Base-by-base conservation (phyloP, 768 basidiomycete species). In the Fomitopsis serialis region DNA sequence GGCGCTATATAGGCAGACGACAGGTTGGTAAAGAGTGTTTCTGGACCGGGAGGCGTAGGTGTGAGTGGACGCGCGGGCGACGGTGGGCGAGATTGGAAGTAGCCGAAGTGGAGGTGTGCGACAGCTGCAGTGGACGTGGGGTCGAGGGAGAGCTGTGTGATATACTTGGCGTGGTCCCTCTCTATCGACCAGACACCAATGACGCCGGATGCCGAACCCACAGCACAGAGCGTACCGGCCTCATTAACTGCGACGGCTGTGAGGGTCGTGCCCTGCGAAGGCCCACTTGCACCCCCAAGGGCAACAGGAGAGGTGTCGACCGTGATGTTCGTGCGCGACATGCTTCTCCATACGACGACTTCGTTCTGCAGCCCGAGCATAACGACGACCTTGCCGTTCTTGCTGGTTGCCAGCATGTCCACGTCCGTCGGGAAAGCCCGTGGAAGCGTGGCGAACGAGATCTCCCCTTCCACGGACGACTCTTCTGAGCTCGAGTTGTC, bases 371-470 rank as follows among this genome's bases (percentile, higher is more conserved):
- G 64, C 5, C 89, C 89, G 29, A 92, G 82, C 3, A 86, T 84
- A 15, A 85, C 79, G 42, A 89, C 70, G 2, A 82, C 68, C 36
- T 73, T 70, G n/a, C 87, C 85, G 59, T 88, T 80, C 46, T 73
- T 74, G 63, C 86, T 92, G 1, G 81, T 69, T 1, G 87, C 84
- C 21, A 95, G 72, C 19, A 94, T 73, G 55, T 94, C 92, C 12
- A 96, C 81, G 59, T 97, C 95, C 22, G 85, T 86, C 1, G 80
- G 68, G 61, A 91, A 91, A 3, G 82, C 78, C n/a, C 91, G 81
- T n/a, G 89, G 86, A 12, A 96, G 74, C 1, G 87, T 86, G 8
- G 76, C 74, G 60, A 92, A 89, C 17, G 75, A 68, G 2, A 87
- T 65, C 13, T 74, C 64, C 23, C 68, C 71, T 50, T 78, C 72